Base-by-base conservation (phyloP, 2,329 filamentous ascomycete species). In the Ascocoryne sarcoides region DNA sequence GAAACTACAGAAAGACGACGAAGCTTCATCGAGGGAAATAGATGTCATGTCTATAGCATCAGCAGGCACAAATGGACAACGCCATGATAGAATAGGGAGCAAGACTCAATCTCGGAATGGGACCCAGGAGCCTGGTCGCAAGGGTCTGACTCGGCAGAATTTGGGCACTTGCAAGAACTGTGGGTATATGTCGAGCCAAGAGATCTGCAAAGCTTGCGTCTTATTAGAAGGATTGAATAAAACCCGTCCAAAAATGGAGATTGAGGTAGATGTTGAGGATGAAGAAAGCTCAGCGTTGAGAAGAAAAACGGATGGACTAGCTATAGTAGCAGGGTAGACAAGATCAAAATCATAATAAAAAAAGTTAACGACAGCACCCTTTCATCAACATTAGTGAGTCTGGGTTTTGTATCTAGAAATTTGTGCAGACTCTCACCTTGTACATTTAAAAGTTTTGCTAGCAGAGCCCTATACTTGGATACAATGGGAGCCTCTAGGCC, bases 111-210 rank as follows among this genome's bases (percentile, higher is more conserved):
- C 30, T 12, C 33, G 43, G 44, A 38, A 55, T 46, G 37, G 40
- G 35, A 18, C 32, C 31, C 51, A 55, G 49, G 47, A 58, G 42
- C 30, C 48, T 49, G 21, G 58, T 10, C 45, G 57, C 36, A 66
- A 65, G 47, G 23, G 23, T 7, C 46, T 64, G 9, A 64, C 71
- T n/a, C 73, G 76, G 54, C 85, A 90, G 61, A 79, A 80, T 10
- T 73, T 95, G 51, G 86, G 90, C 2, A 81, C 79, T 48, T 98
- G 92, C 58, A 76, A 82, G 56, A 81, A 77, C 38, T 98, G 92
- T 54, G 92, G 92, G 10, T 98, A 96, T 60, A 84, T 98, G 62
- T 95, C 92, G 2, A 95, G 89, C 54, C 92, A 98, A 62, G 75
- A 77, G 20, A 76, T 95, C 29, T 98, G 92, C 64, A 94, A 98